These are phyloP conservation scores for Colletotrichum godetiae DNA, from an alignment of 2,329 filamentous ascomycete genomes.

Conservation along the genomic window DNA sequence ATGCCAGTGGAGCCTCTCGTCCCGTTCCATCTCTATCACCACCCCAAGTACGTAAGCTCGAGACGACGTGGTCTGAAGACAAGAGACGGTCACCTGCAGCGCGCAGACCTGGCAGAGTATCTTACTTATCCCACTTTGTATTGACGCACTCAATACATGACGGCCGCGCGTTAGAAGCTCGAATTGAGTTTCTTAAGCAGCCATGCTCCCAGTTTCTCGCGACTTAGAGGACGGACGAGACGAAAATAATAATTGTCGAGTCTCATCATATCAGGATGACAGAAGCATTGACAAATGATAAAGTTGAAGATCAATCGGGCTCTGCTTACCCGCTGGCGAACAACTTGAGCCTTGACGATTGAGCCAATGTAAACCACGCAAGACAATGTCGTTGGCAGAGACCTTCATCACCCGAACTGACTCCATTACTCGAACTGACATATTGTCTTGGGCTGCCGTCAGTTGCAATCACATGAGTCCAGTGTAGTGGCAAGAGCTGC, in stretches of 20 bases:
- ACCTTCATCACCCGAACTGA: neutral
- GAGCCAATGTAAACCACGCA: neutral
- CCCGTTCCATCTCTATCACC: constrained; percentile 1
- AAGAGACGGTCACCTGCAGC: neutral
- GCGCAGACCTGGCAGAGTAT: neutral
- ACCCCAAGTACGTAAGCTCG: constrained; percentile 3
- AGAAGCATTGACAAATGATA: constrained; percentile 18
- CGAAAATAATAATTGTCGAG: neutral
- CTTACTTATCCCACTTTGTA: neutral
- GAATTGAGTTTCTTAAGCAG: constrained; percentile 31
- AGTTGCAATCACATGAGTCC: neutral
- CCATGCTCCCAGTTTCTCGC: constrained; percentile 18
- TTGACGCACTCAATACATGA: neutral
- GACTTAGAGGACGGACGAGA: neutral
- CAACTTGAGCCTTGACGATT: no score
- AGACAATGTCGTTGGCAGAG: neutral
- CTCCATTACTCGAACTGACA: no score
- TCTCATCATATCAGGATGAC: constrained; percentile 17
- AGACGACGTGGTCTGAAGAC: constrained; percentile 7
- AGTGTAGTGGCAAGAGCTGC: neutral
- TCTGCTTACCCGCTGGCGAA: neutral
- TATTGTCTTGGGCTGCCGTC: neutral
- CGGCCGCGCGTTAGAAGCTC: constrained; percentile 14
- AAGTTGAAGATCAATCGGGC: constrained; percentile 14
- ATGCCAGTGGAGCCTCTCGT: neutral